A percentile compares a stretch with the other conserved stretches of the same genome.
These are phyloP conservation scores for Diplodia sapinea DNA, from an alignment of 2,329 filamentous ascomycete species.

Conservation along the genomic window DNA sequence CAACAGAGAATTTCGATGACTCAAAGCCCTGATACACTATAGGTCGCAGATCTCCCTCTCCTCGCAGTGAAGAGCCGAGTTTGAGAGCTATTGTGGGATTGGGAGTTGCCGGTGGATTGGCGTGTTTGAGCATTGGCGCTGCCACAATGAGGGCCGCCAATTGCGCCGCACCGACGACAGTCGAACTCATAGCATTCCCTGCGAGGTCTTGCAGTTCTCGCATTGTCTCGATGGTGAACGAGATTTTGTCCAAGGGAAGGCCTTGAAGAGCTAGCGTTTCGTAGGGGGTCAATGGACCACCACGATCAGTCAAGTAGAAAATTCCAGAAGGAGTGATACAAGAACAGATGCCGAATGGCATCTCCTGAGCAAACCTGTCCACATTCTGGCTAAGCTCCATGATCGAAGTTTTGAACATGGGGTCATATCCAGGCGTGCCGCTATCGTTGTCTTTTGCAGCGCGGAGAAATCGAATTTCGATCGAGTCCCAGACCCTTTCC, in stretches of 20 bases:
- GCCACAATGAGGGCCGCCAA: slow-evolving; percentile 62
- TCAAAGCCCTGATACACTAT: neutral
- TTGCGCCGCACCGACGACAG: slow-evolving; percentile 70
- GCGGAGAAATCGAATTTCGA: slow-evolving; percentile 67
- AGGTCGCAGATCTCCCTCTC: neutral
- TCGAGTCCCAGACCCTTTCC: slow-evolving; percentile 67
- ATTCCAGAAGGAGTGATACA: slow-evolving; percentile 73
- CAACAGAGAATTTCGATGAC: neutral
- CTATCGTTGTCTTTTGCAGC: slow-evolving; percentile 44
- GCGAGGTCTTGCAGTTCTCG: slow-evolving; percentile 70
- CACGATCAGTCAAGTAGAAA: slow-evolving; percentile 65
- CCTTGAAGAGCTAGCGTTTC: slow-evolving; percentile 73
- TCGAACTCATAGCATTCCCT: slow-evolving; percentile 80
- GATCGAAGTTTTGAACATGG: slow-evolving; percentile 59
- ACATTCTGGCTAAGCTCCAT: slow-evolving; percentile 77
- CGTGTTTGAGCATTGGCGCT: slow-evolving; percentile 1
- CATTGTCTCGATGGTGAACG: slow-evolving; percentile 66
- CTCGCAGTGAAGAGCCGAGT: neutral
- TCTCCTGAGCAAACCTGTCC: slow-evolving; percentile 61
- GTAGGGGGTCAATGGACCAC: slow-evolving; percentile 65
- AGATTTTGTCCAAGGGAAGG: slow-evolving; percentile 66
- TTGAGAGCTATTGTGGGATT: neutral
- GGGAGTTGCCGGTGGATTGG: neutral
- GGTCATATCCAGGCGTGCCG: slow-evolving; percentile 58
- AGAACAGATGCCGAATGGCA: slow-evolving; percentile 62